A percentile compares a stretch with the other conserved stretches of the same genome.
Conservation (phyloP, 306 rosid species). For the Corylus heterophylla region DNA sequence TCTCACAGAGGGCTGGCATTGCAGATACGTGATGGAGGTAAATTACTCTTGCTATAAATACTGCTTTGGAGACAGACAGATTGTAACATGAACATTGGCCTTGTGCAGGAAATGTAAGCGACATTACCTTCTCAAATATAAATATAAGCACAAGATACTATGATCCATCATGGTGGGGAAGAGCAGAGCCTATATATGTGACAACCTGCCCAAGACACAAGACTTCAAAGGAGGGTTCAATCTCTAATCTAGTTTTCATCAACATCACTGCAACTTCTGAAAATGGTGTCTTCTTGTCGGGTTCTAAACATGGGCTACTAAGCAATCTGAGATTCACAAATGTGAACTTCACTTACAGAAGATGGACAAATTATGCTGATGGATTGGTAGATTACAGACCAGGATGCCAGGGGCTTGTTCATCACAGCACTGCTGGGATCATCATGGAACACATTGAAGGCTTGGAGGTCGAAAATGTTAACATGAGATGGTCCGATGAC, state of each 20-base stretch:
- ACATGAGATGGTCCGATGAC: constrained; percentile 73
- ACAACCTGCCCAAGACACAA: constrained; percentile 71
- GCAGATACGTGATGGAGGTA: constrained; percentile 98
- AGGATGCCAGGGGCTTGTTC: constrained; percentile 79
- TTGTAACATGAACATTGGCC: background rate
- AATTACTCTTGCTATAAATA: background rate
- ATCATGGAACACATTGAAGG: constrained; percentile 85
- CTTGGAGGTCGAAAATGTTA: constrained; percentile 64
- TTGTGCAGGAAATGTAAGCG: constrained; percentile 79
- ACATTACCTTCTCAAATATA: constrained; percentile 85
- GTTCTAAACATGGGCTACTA: constrained; percentile 69
- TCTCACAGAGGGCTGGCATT: constrained; percentile 88
- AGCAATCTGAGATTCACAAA: constrained; percentile 75
- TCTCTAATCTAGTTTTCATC: constrained; percentile 67
- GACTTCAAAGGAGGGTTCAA: constrained; percentile 73
- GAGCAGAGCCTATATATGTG: constrained; percentile 93
- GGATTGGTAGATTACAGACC: constrained; percentile 87
- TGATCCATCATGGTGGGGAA: constrained; percentile 97
- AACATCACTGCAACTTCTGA: constrained; percentile 80
- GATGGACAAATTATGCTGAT: constrained; percentile 61
- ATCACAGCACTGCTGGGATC: constrained; percentile 67
- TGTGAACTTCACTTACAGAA: constrained; percentile 60
- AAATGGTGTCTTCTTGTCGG: constrained; percentile 85
- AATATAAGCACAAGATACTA: constrained; percentile 89
- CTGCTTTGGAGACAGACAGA: too few species aligned